Percentiles rank a stretch among this genome's conserved stretches.
These are phyloP conservation scores for Thraustochytrium sp. DNA, from an alignment of 352 stramenopile species.

Conservation along the genomic window DNA sequence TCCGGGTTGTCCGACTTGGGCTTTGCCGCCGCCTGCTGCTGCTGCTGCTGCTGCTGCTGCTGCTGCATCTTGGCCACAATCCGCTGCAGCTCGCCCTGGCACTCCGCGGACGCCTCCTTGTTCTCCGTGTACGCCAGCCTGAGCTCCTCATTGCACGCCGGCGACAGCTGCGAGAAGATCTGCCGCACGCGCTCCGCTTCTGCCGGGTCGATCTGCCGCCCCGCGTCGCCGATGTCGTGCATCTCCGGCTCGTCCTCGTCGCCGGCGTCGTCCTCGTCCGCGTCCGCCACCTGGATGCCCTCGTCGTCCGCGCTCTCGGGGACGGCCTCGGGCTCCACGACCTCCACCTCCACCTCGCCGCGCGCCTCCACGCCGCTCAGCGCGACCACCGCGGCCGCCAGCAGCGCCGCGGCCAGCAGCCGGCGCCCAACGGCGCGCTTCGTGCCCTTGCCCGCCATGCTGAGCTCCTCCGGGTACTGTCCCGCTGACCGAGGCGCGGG, in stretches of 20 bases:
- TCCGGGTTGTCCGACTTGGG: not conserved
- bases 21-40: not conserved
- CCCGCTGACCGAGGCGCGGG: not conserved
- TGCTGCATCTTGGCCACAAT: constrained; percentile 29
- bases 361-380: not conserved
- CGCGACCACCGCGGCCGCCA: not conserved
- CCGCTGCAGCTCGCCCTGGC: not conserved
- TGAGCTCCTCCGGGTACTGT: not conserved
- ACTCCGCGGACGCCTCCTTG: constrained; percentile 11
- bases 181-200: constrained; percentile 13
- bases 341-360: not conserved
- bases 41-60: not conserved
- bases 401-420: not conserved
- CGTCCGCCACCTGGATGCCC: not conserved
- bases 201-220: not conserved
- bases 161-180: constrained; percentile 13
- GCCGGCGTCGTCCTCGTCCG: not conserved
- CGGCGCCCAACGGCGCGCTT: not conserved
- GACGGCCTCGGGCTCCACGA: not conserved
- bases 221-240: not conserved
- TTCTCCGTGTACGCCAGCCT: not conserved
- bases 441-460: not conserved
- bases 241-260: not conserved
- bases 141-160: constrained; percentile 23
- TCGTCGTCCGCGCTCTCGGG: not conserved